Base-by-base conservation (phyloP, 108 stramenopile species). In the Epithemia pelagica region DNA sequence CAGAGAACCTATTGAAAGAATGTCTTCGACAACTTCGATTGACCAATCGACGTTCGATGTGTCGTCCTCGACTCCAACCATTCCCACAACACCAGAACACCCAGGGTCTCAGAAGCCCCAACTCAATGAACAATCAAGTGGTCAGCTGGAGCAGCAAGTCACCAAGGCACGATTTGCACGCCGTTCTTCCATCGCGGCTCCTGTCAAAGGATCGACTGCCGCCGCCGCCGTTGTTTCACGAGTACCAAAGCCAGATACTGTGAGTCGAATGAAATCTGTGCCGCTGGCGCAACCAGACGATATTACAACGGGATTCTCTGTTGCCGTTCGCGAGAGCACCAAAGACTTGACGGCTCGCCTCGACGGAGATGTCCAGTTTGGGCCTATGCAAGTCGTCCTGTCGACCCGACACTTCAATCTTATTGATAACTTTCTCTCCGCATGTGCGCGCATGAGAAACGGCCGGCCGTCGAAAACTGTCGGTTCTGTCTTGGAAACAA, bases 351-450 rank as follows among this genome's bases (percentile, higher is more conserved):
- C 30, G 8, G 62, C 62, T 63, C 62, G 46, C n/a, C 32, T 80
- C 30, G 82, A 85, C 32, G 30, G 80, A 27, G 68, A 66, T 19
- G 67, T 84, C n/a, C 51, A 59, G 27, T 33, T 87, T 18, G 78
- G 84, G 30, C 81, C 83, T 51, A 58, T 90, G 15, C 68, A 75
- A 5, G 66, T 79, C 37, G 66, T 74, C 24, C 76, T 75, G 54
- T 77, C 89, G 10, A 75, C 78, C 53, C 76, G 82, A 30, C 86
- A 90, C 31, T 76, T 80, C n/a, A 80, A 74, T 56, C 62, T 86
- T 1, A 29, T 82, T n/a, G 61, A 72, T 51, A 77, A 77, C 58
- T 75, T 83, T 32, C 62, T 73, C 26, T 54, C 81, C 25, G 78
- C 81, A 23, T 31, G 83, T 19, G 53, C 67, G 10, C 72, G 84